Evolutionary conservation across 1,139 yeast species (phyloP).

Genomic region (Magnusiomyces sp.): DNA sequence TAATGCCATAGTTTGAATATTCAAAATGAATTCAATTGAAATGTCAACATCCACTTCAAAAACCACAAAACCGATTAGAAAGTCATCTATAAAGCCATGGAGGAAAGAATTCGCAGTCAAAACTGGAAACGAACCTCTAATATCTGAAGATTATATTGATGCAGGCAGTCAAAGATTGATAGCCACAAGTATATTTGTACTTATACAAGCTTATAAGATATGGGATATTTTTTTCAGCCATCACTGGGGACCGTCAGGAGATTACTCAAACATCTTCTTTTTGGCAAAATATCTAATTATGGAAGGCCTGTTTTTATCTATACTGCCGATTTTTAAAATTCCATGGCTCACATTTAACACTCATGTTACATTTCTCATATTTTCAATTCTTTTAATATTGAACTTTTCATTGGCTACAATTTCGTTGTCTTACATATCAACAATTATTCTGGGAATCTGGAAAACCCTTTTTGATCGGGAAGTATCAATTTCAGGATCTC

Average conservation of each 20-base stretch:
- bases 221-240: constrained; percentile 53
- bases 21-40: too few species aligned
- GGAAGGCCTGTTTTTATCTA: constrained; percentile 63
- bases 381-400: constrained; percentile 29
- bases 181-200: constrained; percentile 53
- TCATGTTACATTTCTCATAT: constrained; percentile 32
- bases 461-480: constrained; percentile 48
- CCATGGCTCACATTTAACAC: constrained; percentile 56
- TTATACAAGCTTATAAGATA: constrained; percentile 73
- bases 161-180: constrained; percentile 75
- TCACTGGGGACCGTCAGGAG: constrained; percentile 35
- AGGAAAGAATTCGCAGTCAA: constrained; percentile 5
- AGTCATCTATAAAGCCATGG: constrained; percentile 13
- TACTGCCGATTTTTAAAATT: constrained; percentile 63
- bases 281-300: constrained; percentile 60
- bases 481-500: constrained; percentile 55
- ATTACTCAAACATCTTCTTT: constrained; percentile 39
- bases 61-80: constrained; percentile 2
- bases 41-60: constrained; percentile 8
- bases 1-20: too few species aligned
- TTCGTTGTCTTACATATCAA: constrained; percentile 38
- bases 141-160: constrained; percentile 41
- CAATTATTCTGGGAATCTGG: constrained; percentile 42
- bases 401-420: constrained; percentile 36
- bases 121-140: constrained; percentile 22